These are phyloP conservation scores for Ophiostoma sp. DNA, from an alignment of 2,329 filamentous ascomycete genomes.

Conservation along the genomic window DNA sequence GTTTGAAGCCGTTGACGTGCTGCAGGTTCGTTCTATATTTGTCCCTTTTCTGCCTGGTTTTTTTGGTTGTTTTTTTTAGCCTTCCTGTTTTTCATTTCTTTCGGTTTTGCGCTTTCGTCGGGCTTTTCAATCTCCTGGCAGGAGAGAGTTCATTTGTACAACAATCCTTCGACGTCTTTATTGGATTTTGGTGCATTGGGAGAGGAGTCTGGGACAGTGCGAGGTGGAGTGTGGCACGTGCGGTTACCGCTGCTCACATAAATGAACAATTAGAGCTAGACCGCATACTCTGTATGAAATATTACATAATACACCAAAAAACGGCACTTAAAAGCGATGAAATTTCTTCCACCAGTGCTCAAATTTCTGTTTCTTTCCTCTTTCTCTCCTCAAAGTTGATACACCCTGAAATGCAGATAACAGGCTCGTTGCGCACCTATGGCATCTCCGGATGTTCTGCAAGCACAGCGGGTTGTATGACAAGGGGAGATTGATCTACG, in stretches of 20 bases:
- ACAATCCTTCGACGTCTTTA: not conserved
- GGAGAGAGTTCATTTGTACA: not conserved
- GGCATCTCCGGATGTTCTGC: slow-evolving; percentile 40
- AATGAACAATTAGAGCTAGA: not conserved
- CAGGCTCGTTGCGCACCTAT: slow-evolving; percentile 49
- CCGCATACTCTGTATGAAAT: not conserved
- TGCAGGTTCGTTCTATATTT: no score
- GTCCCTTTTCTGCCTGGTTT: not conserved
- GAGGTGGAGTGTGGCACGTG: not conserved
- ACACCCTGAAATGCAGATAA: slow-evolving; percentile 56
- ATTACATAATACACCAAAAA: not conserved
- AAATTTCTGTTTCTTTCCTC: slow-evolving; percentile 36
- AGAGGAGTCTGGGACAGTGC: no score
- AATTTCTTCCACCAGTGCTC: slow-evolving; percentile 3
- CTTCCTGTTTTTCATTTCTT: not conserved
- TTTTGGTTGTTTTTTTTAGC: not conserved
- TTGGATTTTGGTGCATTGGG: not conserved
- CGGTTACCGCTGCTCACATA: not conserved
- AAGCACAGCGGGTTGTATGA: slow-evolving; percentile 55
- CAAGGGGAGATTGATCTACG: slow-evolving; percentile 55
- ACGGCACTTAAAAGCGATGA: not conserved
- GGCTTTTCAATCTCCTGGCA: not conserved
- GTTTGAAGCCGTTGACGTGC: no score
- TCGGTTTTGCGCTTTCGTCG: not conserved
- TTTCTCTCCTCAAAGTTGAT: slow-evolving; percentile 53